Base-by-base conservation (phyloP, 257 asterid genomes). In the Ilex aquifolium region DNA sequence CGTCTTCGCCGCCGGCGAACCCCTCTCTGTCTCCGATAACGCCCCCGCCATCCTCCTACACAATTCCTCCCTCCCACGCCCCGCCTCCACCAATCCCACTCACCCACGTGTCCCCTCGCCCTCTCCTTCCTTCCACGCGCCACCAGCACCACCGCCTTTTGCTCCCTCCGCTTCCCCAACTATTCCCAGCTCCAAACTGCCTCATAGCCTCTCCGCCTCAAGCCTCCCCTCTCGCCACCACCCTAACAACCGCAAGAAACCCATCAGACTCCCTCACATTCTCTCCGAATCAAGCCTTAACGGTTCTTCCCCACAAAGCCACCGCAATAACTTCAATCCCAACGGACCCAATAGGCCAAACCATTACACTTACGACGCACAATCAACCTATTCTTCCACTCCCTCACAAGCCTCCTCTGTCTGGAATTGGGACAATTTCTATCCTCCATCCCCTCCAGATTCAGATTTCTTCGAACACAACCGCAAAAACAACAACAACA, bases 361-460 rank as follows among this genome's bases (percentile, higher is more conserved):
- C 54, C 83, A 71, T 36, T 4, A 4, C 74, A 79, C 85, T 29
- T 87, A 82, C 79, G 65, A 78, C 3, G 92, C 95, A 1, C 69
- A 82, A 61, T 81, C 97, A 4, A 89, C 90, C 30, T 90, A 78
- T 68, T 80, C 99, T 2, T 65, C 66, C 60, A 93, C 97, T 31
- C 95, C 97, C 27, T 93, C 99, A 1, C 99, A 93, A 57, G 61
- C 94, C 21, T 93, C 97, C 11, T 87, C 97, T 4, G 94, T 85
- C 0, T 93, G 99, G 99, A 90, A 93, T 62, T 93, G 99, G 99
- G 99, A 93, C 53, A 83, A 84, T 61, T 90, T 93, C 73, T 80
- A 84, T 62, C 97, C 99, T 9, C 96, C 99, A 0, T 85, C 99
- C 5, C 99, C 99, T 13, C 99, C 99, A 0, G 76, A 59, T 39